Base-by-base conservation (phyloP, 2,329 filamentous ascomycete genomes). In the Fusarium tricinctum region DNA sequence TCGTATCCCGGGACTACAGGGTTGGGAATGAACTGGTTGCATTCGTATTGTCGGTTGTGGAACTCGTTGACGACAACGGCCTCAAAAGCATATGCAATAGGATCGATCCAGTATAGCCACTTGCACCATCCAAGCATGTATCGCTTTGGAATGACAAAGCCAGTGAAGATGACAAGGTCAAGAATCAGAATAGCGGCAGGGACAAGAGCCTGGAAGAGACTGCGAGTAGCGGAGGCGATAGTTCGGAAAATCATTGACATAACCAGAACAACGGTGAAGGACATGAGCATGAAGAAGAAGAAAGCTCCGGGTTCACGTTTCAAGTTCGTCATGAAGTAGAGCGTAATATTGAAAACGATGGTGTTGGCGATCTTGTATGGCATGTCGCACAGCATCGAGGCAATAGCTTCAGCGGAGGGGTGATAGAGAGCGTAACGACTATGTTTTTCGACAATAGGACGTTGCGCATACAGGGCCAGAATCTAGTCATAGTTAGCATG, bases 391-490 rank as follows among this genome's bases (percentile, higher is more conserved):
- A 97, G 79, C 91, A 97, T 96, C 12, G 92, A 96, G 0, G 92
- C 89, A 61, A 93, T 85, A n/a, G 93, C 92, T 83, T 97, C 94
- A 17, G 93, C 91, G 12, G 91, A 94, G 0, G 94, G 93, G 74
- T 97, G 94, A 74, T 97, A 97, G 19, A 97, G 85, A 19, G 94
- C 93, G 76, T 97, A 97, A 59, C 91, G 89, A 57, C 86, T 82
- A 73, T 97, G 94, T 77, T 97, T 97, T 76, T 97, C 93, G 63
- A 97, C 93, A 73, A 97, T 97, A 2, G 92, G 91, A 38, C 94
- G 91, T 86, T 97, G 94, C 3, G 92, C 88, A 76, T 96, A 97
- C 6, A 97, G 85, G 0, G 92, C 94, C 33, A 96, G 80, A 76
- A 97, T 96, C 84, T 90, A 63, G 1, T 5, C 0, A 3, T 0